Conservation (phyloP, 371 early-diverging fungal species). For the Mortierella sp. region DNA sequence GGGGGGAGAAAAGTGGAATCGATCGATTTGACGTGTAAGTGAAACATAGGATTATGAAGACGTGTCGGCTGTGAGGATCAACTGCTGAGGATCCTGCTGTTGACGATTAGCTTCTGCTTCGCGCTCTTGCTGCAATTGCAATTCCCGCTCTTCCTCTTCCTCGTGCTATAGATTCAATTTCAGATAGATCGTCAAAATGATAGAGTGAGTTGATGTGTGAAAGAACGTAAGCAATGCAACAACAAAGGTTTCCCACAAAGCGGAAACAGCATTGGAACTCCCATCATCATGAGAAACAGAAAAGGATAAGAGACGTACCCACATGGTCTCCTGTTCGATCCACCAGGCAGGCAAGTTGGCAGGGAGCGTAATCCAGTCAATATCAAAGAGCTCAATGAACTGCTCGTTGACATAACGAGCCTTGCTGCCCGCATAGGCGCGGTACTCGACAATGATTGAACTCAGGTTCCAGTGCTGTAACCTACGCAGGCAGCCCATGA, state of each 20-base stretch:
- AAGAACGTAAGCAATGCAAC: too few relatives aligned
- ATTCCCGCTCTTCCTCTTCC: slow-evolving; percentile 44
- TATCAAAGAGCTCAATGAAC: slow-evolving; percentile 95
- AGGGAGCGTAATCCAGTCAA: slow-evolving; percentile 91
- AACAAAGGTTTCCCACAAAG: too few relatives aligned
- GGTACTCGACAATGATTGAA: slow-evolving; percentile 94
- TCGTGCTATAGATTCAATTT: slow-evolving; percentile 21
- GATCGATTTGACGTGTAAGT: background rate
- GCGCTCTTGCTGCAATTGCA: slow-evolving; percentile 23
- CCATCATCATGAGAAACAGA: background rate
- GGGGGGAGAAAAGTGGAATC: background rate
- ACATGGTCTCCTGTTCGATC: slow-evolving; percentile 71
- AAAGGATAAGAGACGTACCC: slow-evolving; percentile 51
- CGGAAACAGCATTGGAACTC: too few relatives aligned
- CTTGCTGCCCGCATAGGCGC: slow-evolving; percentile 90
- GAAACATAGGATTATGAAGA: background rate
- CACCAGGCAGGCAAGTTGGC: slow-evolving; percentile 84
- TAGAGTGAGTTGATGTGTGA: background rate
- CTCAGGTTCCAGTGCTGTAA: slow-evolving; percentile 97
- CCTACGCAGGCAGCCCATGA: slow-evolving; percentile 94
- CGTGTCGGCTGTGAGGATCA: background rate
- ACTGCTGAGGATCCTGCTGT: slow-evolving; percentile 9
- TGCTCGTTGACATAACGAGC: slow-evolving; percentile 91
- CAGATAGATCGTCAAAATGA: background rate
- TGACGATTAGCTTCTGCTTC: slow-evolving; percentile 10